A percentile compares a stretch with the other conserved stretches of the same genome.
phyloP scores from a whole-genome alignment of 805 yeast species.

The Myxozyma vanderwaltii region DNA sequence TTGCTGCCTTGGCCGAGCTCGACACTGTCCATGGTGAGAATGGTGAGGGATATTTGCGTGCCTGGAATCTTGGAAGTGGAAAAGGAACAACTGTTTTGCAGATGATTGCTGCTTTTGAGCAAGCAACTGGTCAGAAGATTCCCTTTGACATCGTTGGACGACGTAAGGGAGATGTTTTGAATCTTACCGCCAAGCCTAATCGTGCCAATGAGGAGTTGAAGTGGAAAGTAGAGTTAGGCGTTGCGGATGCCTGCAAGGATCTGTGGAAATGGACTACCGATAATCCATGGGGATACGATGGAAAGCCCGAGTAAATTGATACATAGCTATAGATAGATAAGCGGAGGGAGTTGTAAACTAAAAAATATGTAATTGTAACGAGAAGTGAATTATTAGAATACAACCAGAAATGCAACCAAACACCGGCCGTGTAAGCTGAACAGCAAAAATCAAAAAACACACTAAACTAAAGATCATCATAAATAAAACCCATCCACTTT shows the following conservation, averaged over 20 bases:
- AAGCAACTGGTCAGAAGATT: conserved; percentile 63
- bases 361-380: neutral
- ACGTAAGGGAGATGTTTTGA: conserved; percentile 74
- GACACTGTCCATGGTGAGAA: conserved; percentile 36
- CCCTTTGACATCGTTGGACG: conserved; percentile 68
- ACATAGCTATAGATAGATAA: neutral
- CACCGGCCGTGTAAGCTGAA: neutral
- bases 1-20: conserved; percentile 67
- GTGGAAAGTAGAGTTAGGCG: conserved; percentile 60
- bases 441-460: too few relatives aligned
- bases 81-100: conserved; percentile 78
- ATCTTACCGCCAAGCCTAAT: conserved; percentile 69
- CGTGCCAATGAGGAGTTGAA: conserved; percentile 66
- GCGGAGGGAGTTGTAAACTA: neutral
- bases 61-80: conserved; percentile 85
- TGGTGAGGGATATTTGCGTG: conserved; percentile 58
- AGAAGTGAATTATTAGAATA: neutral
- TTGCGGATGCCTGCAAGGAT: conserved; percentile 68
- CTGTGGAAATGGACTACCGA: conserved; percentile 76
- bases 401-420: conserved; percentile 8
- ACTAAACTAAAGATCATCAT: neutral
- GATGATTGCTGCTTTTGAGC: conserved; percentile 63
- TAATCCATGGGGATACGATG: conserved; percentile 62
- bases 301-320: conserved; percentile 15
- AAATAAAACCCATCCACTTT: conserved; percentile 6